These are phyloP conservation scores for Globisporangium uncinulatum DNA, from an alignment of 352 stramenopile species.

Conservation along the genomic window DNA sequence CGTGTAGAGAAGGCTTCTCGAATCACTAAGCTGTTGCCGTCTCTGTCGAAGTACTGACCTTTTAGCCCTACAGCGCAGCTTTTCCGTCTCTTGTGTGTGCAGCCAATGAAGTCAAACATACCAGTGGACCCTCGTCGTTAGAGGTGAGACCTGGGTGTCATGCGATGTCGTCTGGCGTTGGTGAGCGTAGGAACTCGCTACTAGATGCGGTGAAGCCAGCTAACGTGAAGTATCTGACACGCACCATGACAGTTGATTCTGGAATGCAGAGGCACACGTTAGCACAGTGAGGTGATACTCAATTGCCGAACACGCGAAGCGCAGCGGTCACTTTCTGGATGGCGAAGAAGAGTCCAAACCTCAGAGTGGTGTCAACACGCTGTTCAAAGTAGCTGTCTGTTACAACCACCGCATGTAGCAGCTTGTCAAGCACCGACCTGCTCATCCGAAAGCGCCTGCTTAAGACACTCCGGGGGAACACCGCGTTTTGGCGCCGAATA, in stretches of 20 bases:
- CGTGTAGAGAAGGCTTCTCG: conserved; percentile 12
- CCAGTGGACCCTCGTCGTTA: conserved; percentile 13
- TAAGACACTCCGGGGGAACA: not conserved
- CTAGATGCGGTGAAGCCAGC: conserved; percentile 1
- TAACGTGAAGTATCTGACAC: conserved; percentile 3
- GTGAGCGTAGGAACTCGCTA: conserved; percentile 1
- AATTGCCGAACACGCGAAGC: conserved; percentile 14
- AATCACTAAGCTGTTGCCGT: not conserved
- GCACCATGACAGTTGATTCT: conserved; percentile 11
- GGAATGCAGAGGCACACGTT: conserved; percentile 14
- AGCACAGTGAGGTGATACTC: conserved; percentile 5
- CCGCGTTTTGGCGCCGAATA: too few relatives aligned
- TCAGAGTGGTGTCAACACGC: conserved; percentile 8
- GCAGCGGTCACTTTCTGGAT: conserved; percentile 17
- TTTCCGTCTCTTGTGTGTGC: conserved; percentile 23
- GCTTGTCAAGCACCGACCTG: not conserved
- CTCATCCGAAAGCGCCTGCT: conserved; percentile 6
- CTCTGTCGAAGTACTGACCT: conserved; percentile 12
- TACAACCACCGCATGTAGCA: not conserved
- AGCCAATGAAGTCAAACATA: conserved; percentile 23
- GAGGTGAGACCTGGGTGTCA: conserved; percentile 2
- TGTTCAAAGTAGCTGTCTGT: conserved; percentile 10
- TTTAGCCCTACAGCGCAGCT: conserved; percentile 16
- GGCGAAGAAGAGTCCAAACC: too few relatives aligned
- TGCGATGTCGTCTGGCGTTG: conserved; percentile 12